Evolutionary conservation across 768 basidiomycete genomes (phyloP), one percentile per base, ranked within the genome.

Genomic region (Kwoniella europaea): DNA sequence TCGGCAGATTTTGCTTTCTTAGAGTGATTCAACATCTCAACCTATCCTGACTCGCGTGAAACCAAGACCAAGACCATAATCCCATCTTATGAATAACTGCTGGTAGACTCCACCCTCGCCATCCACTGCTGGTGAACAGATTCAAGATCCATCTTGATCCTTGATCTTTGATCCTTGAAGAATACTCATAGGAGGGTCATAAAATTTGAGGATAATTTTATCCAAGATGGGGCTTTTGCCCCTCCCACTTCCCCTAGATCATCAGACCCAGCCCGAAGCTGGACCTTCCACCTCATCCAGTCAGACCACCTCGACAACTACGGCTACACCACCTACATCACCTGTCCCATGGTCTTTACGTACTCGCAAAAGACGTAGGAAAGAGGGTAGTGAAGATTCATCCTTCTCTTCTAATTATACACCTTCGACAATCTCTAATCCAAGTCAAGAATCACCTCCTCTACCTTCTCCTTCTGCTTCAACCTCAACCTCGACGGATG

Each of bases 291-390:
- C 50, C 16, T 20, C 35, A 42, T 44, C 41, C 35, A 44, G 42
- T 43, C 59, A 61, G 10, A 35, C 20, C 27, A 61, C 59, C 10
- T 29, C 27, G 12, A 55, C 54, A 20, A n/a, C 54, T 55, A 55
- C 54, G 24, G 59, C 58, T 15, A 68, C 67, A 18, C 67, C 67
- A 9, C 67, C 67, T 46, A 68, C 67, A 22, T 68, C 67, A 10
- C 67, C 67, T 20, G 24, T 68, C 42, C 60, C 44, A 53, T 52
- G 20, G 27, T 13, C 13, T 15, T 13, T 16, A 4, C 57, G 59
- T 35, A 61, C 35, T 6, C 50, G 63, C 13, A 65, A 65, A 62
- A 41, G 61, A 65, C 63, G 63, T 65, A 44, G 53, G 9, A 65
- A 42, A 65, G n/a, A 16, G 42, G 22, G 50, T 9, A 12, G 41